Evolutionary conservation across 225 moss, liverwort and hornwort species (phyloP).

Genomic region (Sphagnum tenellum): DNA sequence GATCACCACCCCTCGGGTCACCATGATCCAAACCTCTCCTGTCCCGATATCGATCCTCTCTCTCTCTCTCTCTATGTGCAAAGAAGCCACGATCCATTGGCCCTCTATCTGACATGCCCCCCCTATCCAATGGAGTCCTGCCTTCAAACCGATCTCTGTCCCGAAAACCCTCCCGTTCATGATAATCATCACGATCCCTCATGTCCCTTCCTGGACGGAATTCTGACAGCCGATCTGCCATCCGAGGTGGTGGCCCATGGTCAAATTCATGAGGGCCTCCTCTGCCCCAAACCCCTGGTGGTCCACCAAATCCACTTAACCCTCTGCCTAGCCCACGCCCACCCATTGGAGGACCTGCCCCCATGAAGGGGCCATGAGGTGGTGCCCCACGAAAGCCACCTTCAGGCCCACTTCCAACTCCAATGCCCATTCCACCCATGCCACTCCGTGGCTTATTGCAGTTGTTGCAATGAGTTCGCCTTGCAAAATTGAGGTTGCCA

Average conservation of each 20-base stretch:
- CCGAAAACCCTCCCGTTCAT: constrained; percentile 73
- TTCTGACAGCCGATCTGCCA: constrained; percentile 23
- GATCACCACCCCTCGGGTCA: constrained; percentile 56
- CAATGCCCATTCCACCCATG: constrained; percentile 68
- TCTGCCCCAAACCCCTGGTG: constrained; percentile 73
- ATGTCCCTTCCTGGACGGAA: constrained; percentile 77
- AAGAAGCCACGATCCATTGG: constrained; percentile 27
- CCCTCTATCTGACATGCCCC: constrained; percentile 50
- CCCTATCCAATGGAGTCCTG: constrained; percentile 59
- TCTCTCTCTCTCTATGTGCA: constrained; percentile 63
- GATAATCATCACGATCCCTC: constrained; percentile 75
- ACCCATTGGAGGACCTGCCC: constrained; percentile 43
- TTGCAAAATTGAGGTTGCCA: constrained; percentile 94
- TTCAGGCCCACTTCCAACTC: constrained; percentile 53
- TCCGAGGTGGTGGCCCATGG: constrained; percentile 57
- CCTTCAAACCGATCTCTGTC: constrained; percentile 86
- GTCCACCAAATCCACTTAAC: constrained; percentile 74
- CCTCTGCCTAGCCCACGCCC: constrained; percentile 69
- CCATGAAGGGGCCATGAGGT: constrained; percentile 52
- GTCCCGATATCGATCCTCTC: constrained; percentile 68
- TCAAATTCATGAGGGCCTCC: constrained; percentile 77
- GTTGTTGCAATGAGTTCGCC: constrained; percentile 95
- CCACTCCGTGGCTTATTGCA: constrained; percentile 96
- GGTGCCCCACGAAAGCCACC: constrained; percentile 76
- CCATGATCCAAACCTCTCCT: constrained; percentile 62